Conservation (phyloP, 352 stramenopile species). For the Phytophthora syringae region DNA sequence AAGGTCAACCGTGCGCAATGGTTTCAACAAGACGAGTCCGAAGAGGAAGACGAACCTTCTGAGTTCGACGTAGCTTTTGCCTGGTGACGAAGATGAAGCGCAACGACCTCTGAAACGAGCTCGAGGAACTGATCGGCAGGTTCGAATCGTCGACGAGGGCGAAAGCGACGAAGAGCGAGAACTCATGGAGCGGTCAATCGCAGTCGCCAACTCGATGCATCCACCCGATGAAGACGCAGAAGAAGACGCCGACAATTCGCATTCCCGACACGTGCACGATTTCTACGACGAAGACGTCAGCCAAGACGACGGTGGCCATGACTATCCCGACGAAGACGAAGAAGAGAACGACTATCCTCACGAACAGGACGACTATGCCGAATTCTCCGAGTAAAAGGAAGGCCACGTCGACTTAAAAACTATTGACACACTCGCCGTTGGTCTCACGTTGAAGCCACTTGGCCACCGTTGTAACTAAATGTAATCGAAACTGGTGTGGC, state of each 20-base stretch:
- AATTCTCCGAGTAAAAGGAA: constrained; percentile 3
- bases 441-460: neutral
- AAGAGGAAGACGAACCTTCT: constrained; percentile 27
- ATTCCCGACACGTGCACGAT: constrained; percentile 21
- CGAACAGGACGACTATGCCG: constrained; percentile 20
- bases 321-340: constrained; percentile 33
- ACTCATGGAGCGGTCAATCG: constrained; percentile 26
- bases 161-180: constrained; percentile 47
- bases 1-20: constrained; percentile 35
- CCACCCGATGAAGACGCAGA: constrained; percentile 15
- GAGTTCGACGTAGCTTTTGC: constrained; percentile 1
- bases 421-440: neutral
- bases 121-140: constrained; percentile 18
- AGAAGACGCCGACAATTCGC: constrained; percentile 13
- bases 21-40: constrained; percentile 37
- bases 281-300: constrained; percentile 35
- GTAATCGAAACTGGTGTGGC: too few relatives aligned
- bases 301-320: constrained; percentile 24
- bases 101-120: constrained; percentile 27
- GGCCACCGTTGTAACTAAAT: too few relatives aligned
- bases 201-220: neutral
- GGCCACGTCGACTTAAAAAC: too few relatives aligned
- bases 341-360: constrained; percentile 23
- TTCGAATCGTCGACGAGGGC: constrained; percentile 39
- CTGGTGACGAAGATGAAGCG: constrained; percentile 3